Percentiles rank a stretch among this genome's conserved stretches.
These are phyloP conservation scores for Brettanomyces bruxellensis DNA, from an alignment of 805 yeast genomes.

Conservation along the genomic window DNA sequence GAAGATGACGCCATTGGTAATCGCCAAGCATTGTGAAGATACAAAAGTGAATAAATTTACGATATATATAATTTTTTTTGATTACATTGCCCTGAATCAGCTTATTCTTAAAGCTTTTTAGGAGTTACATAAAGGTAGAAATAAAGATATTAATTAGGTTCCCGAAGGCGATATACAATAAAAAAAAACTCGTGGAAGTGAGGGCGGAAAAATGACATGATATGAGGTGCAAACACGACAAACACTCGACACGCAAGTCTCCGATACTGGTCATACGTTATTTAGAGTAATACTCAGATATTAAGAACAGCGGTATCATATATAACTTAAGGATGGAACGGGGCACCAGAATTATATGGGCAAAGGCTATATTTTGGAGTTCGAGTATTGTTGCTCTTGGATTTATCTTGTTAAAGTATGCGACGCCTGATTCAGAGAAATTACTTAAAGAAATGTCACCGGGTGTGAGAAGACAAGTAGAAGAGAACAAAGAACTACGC, in stretches of 20 bases:
- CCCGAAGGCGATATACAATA: background rate
- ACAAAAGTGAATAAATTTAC: no score
- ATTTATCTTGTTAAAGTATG: constrained; percentile 56
- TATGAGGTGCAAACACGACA: no score
- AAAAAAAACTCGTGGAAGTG: no score
- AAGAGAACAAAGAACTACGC: constrained; percentile 50
- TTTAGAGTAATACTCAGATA: no score
- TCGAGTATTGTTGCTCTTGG: constrained; percentile 67
- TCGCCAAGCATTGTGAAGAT: no score
- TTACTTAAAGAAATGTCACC: constrained; percentile 70
- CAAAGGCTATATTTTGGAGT: constrained; percentile 33
- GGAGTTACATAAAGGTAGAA: background rate
- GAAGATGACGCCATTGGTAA: constrained; percentile 31
- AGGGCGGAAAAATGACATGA: no score
- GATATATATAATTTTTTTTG: no score
- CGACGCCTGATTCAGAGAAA: constrained; percentile 82
- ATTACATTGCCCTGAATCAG: no score
- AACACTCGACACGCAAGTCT: no score
- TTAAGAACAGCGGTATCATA: no score
- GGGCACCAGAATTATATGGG: background rate
- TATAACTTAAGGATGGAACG: background rate
- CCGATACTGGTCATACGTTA: no score
- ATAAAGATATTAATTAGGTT: background rate
- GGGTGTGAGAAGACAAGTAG: constrained; percentile 70
- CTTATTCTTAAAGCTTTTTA: background rate